Evolutionary conservation across 1,284 basidiomycete genomes (phyloP).

Genomic region (Bjerkandera adusta): DNA sequence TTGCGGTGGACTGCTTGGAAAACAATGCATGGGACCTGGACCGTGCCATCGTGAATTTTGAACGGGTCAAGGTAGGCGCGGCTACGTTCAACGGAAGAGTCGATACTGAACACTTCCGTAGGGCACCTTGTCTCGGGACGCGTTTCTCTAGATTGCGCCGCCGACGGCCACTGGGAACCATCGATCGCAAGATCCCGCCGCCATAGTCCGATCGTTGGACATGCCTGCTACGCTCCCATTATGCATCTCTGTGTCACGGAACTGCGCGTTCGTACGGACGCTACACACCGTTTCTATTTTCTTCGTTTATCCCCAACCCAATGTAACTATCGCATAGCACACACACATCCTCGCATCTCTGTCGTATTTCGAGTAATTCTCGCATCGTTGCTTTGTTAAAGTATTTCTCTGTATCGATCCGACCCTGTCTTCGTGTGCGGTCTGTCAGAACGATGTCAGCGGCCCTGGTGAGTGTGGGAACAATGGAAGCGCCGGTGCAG

Average conservation of each 20-base stretch:
- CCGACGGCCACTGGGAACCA: too few species aligned
- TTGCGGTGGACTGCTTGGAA: slow-evolving; percentile 77
- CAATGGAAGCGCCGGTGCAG: neutral
- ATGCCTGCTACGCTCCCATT: too few species aligned
- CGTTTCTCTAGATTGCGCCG: slow-evolving; percentile 21
- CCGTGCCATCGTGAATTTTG: slow-evolving; percentile 77
- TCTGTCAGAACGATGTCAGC: too few species aligned
- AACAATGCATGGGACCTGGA: slow-evolving; percentile 82
- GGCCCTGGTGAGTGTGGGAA: neutral
- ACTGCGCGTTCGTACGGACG: too few species aligned
- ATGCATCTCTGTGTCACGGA: too few species aligned
- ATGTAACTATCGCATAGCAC: slow-evolving; percentile 5
- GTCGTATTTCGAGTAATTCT: neutral
- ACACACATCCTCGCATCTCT: neutral
- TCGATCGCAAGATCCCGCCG: too few species aligned
- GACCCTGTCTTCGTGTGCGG: neutral
- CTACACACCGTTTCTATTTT: slow-evolving; percentile 1
- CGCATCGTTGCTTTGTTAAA: too few species aligned
- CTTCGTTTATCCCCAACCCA: neutral
- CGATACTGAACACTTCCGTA: slow-evolving; percentile 8
- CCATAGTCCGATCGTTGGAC: too few species aligned
- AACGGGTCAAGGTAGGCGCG: slow-evolving; percentile 70
- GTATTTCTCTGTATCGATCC: neutral
- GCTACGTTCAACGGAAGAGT: slow-evolving; percentile 1
- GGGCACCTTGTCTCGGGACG: slow-evolving; percentile 24